Evolutionary conservation across 805 yeast species (phyloP).

Genomic region (Saturnispora kantuleensis): DNA sequence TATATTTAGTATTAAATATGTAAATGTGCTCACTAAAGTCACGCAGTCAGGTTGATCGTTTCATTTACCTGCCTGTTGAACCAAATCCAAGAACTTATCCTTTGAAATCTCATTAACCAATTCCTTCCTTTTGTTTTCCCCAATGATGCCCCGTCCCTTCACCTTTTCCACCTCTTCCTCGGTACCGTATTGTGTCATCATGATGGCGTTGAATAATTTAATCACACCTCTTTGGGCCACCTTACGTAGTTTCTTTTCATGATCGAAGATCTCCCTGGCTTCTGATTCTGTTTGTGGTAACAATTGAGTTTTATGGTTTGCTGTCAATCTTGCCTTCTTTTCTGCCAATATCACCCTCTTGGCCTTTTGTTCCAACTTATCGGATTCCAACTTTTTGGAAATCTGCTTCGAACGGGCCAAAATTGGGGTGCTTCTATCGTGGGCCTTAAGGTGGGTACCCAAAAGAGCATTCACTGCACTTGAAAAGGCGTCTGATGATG

Average conservation of each 20-base stretch:
- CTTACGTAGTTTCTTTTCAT: slow-evolving; percentile 62
- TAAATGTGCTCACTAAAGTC: no score
- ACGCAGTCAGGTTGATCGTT: background rate
- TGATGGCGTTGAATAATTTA: slow-evolving; percentile 23
- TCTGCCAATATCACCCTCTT: slow-evolving; percentile 59
- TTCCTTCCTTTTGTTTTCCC: slow-evolving; percentile 42
- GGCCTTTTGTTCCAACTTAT: slow-evolving; percentile 78
- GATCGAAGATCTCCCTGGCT: slow-evolving; percentile 36
- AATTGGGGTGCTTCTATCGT: slow-evolving; percentile 83
- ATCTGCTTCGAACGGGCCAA: slow-evolving; percentile 71
- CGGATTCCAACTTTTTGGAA: slow-evolving; percentile 63
- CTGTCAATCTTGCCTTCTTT: slow-evolving; percentile 55
- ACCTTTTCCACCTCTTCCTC: slow-evolving; percentile 39
- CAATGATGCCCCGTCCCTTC: slow-evolving; percentile 23
- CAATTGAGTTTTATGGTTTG: slow-evolving; percentile 56
- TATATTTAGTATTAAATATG: no score
- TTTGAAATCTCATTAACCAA: slow-evolving; percentile 72
- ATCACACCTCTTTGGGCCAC: slow-evolving; percentile 36
- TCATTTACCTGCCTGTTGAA: slow-evolving; percentile 60
- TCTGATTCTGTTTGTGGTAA: slow-evolving; percentile 52
- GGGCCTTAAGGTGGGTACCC: slow-evolving; percentile 78
- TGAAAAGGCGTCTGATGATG: slow-evolving; percentile 72
- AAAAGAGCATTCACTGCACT: slow-evolving; percentile 76
- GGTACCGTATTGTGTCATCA: slow-evolving; percentile 70
- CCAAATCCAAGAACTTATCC: slow-evolving; percentile 81